Base-by-base conservation (phyloP, 371 early-diverging fungal genomes). In the Lichtheimia ramosa region DNA sequence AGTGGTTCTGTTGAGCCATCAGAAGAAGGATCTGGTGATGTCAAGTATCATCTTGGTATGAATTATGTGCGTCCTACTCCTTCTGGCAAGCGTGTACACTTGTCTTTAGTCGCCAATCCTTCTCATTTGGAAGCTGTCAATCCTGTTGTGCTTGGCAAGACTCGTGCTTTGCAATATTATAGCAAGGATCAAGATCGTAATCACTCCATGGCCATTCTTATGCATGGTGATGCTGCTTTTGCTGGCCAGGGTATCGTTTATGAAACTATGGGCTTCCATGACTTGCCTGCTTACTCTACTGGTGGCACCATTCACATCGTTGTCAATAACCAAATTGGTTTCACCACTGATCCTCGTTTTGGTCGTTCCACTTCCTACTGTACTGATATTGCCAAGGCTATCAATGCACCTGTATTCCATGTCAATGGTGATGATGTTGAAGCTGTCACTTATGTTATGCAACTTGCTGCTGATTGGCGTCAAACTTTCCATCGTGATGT, bases 221-320 rank as follows among this genome's bases (percentile, higher is more conserved):
- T 98, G 66, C 98, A 98, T 85, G 98, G 98, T 73, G 98, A 98
- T 79, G 97, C 98, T 41, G 95, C 98, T 39, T 96, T 97, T 75
- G 93, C 97, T 48, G 97, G 92, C 56, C 98, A 98, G 80, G 98
- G 98, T 71, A 83, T 98, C 48, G 96, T 97, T 41, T 96, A 96
- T 71, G 97, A 98, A 75, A 96, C 98, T 46, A 81, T 98, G 64
- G 97, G 96, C 41, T 91, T 98, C 83, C 87, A 89, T 61, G 96
- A 96, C 63, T 81, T 98, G 58, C 96, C 98, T 18, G 85, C 88
- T 50, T 98, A 96, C 86, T 86, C 92, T 52, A 95, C 95, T 40
- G 98, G 98, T 66, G 98, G 98, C 54, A 95, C 96, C 16, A 84
- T 98, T 63, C 98, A 98, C 83, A 89, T 97, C 64, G 90, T 98